Conservation (phyloP, 2,329 filamentous ascomycete species). For the Fusarium pininemorale region DNA sequence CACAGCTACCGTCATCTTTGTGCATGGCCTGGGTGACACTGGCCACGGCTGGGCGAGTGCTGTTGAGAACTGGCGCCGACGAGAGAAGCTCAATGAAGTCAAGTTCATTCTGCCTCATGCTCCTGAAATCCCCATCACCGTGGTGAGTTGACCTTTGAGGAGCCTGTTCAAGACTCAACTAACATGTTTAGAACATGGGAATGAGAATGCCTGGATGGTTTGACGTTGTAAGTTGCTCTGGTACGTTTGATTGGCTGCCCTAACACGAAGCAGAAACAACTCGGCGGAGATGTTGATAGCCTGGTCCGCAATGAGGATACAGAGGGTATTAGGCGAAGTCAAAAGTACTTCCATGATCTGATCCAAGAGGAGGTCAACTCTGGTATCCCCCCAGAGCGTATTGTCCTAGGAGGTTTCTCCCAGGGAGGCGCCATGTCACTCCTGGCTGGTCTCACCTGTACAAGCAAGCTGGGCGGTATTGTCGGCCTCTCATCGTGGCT, state of each 20-base stretch:
- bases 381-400: conserved; percentile 82
- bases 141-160: conserved; percentile 42
- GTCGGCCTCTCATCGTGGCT: conserved; percentile 87
- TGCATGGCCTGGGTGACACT: conserved; percentile 89
- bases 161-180: neutral
- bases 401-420: conserved; percentile 86
- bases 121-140: conserved; percentile 85
- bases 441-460: conserved; percentile 78
- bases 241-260: neutral
- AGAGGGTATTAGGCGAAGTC: conserved; percentile 75
- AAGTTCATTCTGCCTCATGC: conserved; percentile 96
- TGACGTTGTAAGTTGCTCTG: conserved; percentile 68
- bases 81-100: conserved; percentile 84
- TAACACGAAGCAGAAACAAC: conserved; percentile 41
- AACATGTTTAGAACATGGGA: conserved; percentile 39
- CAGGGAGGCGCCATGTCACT: conserved; percentile 90
- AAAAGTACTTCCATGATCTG: conserved; percentile 79
- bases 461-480: conserved; percentile 83
- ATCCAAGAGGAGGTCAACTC: conserved; percentile 82
- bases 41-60: conserved; percentile 82
- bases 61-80: conserved; percentile 86
- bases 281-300: conserved; percentile 47
- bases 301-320: conserved; percentile 66
- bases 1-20: conserved; percentile 93
- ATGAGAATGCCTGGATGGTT: conserved; percentile 85